Evolutionary conservation across 371 early-diverging fungal species (phyloP).

Genomic region (Zancudomyces culisetae): DNA sequence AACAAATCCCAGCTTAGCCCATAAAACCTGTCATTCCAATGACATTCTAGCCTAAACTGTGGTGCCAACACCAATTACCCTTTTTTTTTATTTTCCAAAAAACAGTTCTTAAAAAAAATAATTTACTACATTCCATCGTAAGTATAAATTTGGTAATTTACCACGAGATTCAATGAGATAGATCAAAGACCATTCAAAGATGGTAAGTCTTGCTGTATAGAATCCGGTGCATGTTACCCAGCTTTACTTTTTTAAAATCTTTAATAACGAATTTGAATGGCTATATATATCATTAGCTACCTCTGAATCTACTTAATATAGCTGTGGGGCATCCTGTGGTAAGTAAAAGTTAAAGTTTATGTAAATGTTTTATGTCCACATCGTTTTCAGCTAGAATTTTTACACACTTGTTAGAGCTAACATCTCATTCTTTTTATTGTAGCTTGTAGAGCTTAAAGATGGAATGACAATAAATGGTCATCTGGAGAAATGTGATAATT

Average conservation of each 20-base stretch:
- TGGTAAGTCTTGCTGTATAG: too few species aligned
- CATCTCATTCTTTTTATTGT: slow-evolving; percentile 1
- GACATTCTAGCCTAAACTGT: too few species aligned
- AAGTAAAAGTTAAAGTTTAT: slow-evolving; percentile 5
- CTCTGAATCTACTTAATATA: slow-evolving; percentile 72
- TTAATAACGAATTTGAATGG: not conserved
- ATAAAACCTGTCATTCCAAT: too few species aligned
- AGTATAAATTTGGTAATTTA: too few species aligned
- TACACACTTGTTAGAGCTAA: not conserved
- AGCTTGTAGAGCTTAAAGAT: slow-evolving; percentile 92
- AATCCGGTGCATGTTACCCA: too few species aligned
- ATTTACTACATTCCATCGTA: too few species aligned
- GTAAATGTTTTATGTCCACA: not conserved
- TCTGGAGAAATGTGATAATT: slow-evolving; percentile 89
- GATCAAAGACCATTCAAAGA: too few species aligned
- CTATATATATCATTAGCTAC: slow-evolving; percentile 34
- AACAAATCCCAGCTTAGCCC: too few species aligned
- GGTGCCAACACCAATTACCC: too few species aligned
- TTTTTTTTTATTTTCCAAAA: too few species aligned
- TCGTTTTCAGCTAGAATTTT: not conserved
- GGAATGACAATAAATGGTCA: slow-evolving; percentile 96
- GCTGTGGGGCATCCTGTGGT: slow-evolving; percentile 78
- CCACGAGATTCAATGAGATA: too few species aligned
- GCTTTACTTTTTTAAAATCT: not conserved
- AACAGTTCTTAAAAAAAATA: too few species aligned